Conservation (phyloP, 1,139 yeast genomes). For the Schizosaccharomyces versatilis region DNA sequence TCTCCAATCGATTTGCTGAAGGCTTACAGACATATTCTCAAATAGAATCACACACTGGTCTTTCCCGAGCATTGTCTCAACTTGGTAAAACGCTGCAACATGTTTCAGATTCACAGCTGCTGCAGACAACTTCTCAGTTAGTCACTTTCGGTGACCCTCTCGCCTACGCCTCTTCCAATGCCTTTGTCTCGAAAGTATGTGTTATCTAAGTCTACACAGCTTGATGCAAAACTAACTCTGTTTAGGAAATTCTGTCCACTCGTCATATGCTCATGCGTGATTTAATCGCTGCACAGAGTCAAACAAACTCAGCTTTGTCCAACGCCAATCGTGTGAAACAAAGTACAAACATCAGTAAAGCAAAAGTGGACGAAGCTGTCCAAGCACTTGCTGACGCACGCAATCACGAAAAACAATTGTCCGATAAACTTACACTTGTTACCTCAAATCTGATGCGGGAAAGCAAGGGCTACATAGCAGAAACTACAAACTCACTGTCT, state of each 20-base stretch:
- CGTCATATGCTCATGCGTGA: slow-evolving; percentile 85
- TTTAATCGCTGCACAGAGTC: slow-evolving; percentile 52
- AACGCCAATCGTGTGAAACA: slow-evolving; percentile 55
- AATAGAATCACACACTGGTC: slow-evolving; percentile 39
- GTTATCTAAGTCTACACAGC: background rate
- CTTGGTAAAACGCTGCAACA: slow-evolving; percentile 45
- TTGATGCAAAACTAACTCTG: background rate
- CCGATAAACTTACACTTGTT: slow-evolving; percentile 54
- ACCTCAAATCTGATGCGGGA: slow-evolving; percentile 73
- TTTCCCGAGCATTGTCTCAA: slow-evolving; percentile 66
- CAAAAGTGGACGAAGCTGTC: slow-evolving; percentile 78
- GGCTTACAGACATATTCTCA: slow-evolving; percentile 28
- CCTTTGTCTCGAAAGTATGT: slow-evolving; percentile 45
- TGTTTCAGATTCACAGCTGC: slow-evolving; percentile 55
- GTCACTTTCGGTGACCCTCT: slow-evolving; percentile 64
- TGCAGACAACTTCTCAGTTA: slow-evolving; percentile 51
- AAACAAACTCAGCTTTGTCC: slow-evolving; percentile 46
- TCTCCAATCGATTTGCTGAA: slow-evolving; percentile 27
- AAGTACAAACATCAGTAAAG: slow-evolving; percentile 50
- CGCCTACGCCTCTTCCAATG: slow-evolving; percentile 42
- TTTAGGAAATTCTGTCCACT: slow-evolving; percentile 59
- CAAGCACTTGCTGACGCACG: slow-evolving; percentile 58
- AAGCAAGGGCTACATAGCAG: slow-evolving; percentile 32
- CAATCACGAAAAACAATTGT: slow-evolving; percentile 52
- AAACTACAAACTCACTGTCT: slow-evolving; percentile 35